Percentiles rank a stretch among this genome's conserved stretches.
These are phyloP conservation scores for Chlamydomonas sp. DNA, from an alignment of 139 green algal genomes.

Conservation along the genomic window DNA sequence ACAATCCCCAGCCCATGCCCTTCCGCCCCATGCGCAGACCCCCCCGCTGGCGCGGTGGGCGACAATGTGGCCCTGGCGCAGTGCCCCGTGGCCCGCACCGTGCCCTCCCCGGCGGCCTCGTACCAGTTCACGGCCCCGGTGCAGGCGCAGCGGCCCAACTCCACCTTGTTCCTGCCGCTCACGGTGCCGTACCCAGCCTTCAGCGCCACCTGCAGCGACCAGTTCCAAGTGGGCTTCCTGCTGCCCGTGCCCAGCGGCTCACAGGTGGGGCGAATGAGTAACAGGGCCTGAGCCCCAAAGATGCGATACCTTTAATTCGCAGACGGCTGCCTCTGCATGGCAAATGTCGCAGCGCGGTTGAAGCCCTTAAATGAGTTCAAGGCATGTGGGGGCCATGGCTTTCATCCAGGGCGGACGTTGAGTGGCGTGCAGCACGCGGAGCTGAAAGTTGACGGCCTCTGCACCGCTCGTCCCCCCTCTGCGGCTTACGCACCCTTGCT, in stretches of 20 bases:
- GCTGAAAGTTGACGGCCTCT: too few relatives aligned
- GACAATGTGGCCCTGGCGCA: conserved; percentile 43
- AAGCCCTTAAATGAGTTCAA: too few relatives aligned
- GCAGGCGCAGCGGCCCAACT: not conserved
- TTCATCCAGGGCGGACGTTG: too few relatives aligned
- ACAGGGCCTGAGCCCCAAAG: not conserved
- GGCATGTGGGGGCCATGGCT: too few relatives aligned
- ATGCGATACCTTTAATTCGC: too few relatives aligned
- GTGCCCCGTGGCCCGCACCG: conserved; percentile 12
- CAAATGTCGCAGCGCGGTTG: not conserved
- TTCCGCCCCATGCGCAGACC: conserved; percentile 45
- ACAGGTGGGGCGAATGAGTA: not conserved
- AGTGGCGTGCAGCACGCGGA: too few relatives aligned
- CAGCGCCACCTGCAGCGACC: conserved; percentile 45
- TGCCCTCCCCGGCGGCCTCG: not conserved
- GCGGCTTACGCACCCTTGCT: too few relatives aligned
- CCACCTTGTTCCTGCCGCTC: conserved; percentile 13
- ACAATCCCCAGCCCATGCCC: not conserved
- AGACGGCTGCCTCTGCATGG: too few relatives aligned
- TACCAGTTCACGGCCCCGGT: conserved; percentile 34
- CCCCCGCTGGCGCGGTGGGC: conserved; percentile 42
- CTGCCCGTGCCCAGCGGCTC: not conserved
- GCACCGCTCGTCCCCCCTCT: too few relatives aligned
- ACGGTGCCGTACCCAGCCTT: conserved; percentile 48
- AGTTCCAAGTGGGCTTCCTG: conserved; percentile 48